Percentiles rank a stretch among this genome's conserved stretches.
These are phyloP conservation scores for Fusarium sp. DNA, from an alignment of 2,329 filamentous ascomycete genomes.

Conservation along the genomic window DNA sequence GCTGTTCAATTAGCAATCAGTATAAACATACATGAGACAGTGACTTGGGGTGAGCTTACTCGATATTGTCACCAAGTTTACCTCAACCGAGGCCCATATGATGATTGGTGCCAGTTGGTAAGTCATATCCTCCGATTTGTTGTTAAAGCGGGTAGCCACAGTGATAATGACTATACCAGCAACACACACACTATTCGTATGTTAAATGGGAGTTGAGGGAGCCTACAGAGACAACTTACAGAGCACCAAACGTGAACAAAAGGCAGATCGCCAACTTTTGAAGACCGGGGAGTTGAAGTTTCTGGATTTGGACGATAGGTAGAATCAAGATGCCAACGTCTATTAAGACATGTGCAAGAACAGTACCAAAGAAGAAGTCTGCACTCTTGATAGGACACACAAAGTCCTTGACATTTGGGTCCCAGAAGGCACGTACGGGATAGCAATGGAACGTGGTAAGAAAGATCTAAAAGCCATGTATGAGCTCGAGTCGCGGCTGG, in stretches of 20 bases:
- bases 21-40: rapidly evolving
- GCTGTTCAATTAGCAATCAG: conserved; percentile 5
- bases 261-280: conserved; percentile 42
- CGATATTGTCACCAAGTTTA: conserved; percentile 40
- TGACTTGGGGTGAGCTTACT: background rate
- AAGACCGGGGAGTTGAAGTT: conserved; percentile 40
- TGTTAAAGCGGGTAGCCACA: conserved; percentile 24
- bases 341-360: conserved; percentile 45
- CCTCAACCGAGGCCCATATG: conserved; percentile 41
- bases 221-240: conserved; percentile 26
- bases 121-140: conserved; percentile 33
- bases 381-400: conserved; percentile 44
- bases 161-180: conserved; percentile 36
- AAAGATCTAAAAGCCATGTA: background rate
- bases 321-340: conserved; percentile 47
- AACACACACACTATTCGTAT: conserved; percentile 23
- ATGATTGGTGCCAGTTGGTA: conserved; percentile 34
- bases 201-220: background rate
- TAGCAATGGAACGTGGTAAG: conserved; percentile 34
- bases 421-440: conserved; percentile 33
- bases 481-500: background rate
- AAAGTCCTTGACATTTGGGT: conserved; percentile 6
- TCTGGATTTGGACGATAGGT: conserved; percentile 45
- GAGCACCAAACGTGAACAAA: conserved; percentile 46
- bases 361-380: conserved; percentile 30